Evolutionary conservation across 2,329 filamentous ascomycete species (phyloP).

Genomic region (Arthroderma sp.): DNA sequence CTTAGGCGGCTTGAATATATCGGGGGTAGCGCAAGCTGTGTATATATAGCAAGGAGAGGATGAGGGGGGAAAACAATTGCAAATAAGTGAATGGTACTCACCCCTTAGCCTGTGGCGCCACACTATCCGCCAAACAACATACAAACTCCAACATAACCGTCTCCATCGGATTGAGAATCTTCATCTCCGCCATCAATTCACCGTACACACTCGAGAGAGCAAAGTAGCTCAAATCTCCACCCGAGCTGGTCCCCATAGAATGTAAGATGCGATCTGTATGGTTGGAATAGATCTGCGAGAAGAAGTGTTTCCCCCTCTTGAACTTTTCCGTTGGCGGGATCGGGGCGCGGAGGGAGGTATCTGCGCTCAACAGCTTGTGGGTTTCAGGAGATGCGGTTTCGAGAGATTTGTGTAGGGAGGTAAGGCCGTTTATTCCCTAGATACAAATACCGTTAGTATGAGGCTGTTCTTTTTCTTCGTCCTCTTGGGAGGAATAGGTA

Average conservation of each 20-base stretch:
- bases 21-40: too few relatives aligned
- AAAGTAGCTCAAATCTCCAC: conserved; percentile 17
- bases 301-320: conserved; percentile 16
- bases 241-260: conserved; percentile 15
- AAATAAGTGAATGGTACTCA: conserved; percentile 6
- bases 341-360: conserved; percentile 12
- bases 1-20: background rate
- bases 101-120: conserved; percentile 18
- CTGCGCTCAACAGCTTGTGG: conserved; percentile 7
- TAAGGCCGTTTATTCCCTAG: conserved; percentile 16
- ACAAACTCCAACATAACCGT: conserved; percentile 20
- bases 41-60: background rate
- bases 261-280: conserved; percentile 15
- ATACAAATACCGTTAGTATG: background rate
- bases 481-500: background rate
- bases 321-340: conserved; percentile 11
- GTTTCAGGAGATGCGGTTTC: conserved; percentile 9
- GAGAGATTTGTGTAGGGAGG: conserved; percentile 14
- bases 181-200: conserved; percentile 16
- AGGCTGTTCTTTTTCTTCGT: background rate
- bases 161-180: conserved; percentile 14
- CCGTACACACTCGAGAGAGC: conserved; percentile 18
- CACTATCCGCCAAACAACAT: conserved; percentile 17
- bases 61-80: background rate
- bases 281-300: conserved; percentile 16